Evolutionary conservation across 2,329 filamentous ascomycete genomes (phyloP).

Genomic region (Cladosporium sp.): DNA sequence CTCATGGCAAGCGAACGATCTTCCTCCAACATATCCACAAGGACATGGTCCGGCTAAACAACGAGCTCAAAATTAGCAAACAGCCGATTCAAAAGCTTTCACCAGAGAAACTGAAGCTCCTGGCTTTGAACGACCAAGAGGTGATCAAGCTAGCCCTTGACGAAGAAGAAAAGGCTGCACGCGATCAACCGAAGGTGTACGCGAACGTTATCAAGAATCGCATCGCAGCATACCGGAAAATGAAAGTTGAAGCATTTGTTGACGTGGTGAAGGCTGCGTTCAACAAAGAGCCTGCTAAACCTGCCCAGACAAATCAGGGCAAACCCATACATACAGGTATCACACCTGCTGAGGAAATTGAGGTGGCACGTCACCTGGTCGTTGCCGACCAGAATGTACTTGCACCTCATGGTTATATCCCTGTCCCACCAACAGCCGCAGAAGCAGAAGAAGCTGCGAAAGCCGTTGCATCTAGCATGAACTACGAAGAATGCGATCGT

Average conservation of each 20-base stretch:
- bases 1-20: conserved; percentile 30
- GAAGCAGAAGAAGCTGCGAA: conserved; percentile 64
- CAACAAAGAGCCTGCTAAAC: conserved; percentile 23
- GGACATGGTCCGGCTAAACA: conserved; percentile 64
- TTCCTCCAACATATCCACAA: conserved; percentile 60
- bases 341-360: conserved; percentile 61
- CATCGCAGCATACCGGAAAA: conserved; percentile 71
- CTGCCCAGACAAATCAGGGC: conserved; percentile 19
- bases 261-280: conserved; percentile 22
- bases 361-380: conserved; percentile 40
- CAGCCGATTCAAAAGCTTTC: conserved; percentile 29
- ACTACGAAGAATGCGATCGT: conserved; percentile 85
- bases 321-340: conserved; percentile 65
- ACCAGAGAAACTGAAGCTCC: conserved; percentile 31
- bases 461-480: conserved; percentile 62
- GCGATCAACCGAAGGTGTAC: conserved; percentile 67
- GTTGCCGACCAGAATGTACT: conserved; percentile 61
- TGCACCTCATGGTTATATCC: conserved; percentile 71
- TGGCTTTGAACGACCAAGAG: conserved; percentile 60
- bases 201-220: conserved; percentile 78
- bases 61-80: conserved; percentile 52
- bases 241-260: conserved; percentile 69
- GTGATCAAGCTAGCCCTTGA: conserved; percentile 67
- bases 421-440: conserved; percentile 58
- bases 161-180: conserved; percentile 72